Evolutionary conservation across 2,329 filamentous ascomycete species (phyloP).

Genomic region (Aspergillus sp.): DNA sequence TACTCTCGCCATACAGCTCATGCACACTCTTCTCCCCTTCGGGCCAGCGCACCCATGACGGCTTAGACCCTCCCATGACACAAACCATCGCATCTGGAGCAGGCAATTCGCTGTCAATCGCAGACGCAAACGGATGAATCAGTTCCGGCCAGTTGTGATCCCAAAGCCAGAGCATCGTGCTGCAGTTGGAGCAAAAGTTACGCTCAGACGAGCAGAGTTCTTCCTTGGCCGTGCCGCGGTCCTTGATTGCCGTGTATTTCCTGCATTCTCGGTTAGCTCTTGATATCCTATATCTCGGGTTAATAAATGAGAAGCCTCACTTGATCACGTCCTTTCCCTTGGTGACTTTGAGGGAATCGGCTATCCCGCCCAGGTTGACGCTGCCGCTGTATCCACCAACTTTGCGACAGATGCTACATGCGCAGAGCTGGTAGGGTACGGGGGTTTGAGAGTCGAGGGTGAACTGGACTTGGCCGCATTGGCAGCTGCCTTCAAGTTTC

Average conservation of each 20-base stretch:
- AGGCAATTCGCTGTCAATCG: slow-evolving; percentile 45
- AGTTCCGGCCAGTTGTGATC: slow-evolving; percentile 45
- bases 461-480: slow-evolving; percentile 46
- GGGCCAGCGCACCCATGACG: slow-evolving; percentile 43
- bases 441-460: slow-evolving; percentile 42
- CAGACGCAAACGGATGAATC: slow-evolving; percentile 47
- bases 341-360: slow-evolving; percentile 35
- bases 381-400: slow-evolving; percentile 41
- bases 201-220: slow-evolving; percentile 39
- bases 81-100: slow-evolving; percentile 45
- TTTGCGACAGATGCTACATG: slow-evolving; percentile 48
- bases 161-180: slow-evolving; percentile 46
- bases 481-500: slow-evolving; percentile 46
- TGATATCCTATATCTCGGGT: neutral
- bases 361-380: slow-evolving; percentile 45
- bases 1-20: slow-evolving; percentile 33
- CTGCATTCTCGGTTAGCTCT: slow-evolving; percentile 18
- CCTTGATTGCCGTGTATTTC: slow-evolving; percentile 42
- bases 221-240: slow-evolving; percentile 37
- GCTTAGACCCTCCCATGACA: slow-evolving; percentile 40
- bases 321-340: slow-evolving; percentile 43
- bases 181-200: slow-evolving; percentile 45
- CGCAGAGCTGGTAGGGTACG: slow-evolving; percentile 46
- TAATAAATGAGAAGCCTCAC: slow-evolving; percentile 2
- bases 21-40: slow-evolving; percentile 43